Percentiles rank a stretch among this genome's conserved stretches.
Conservation (phyloP, 2,329 filamentous ascomycete genomes). For the Paradendryphiella salina region DNA sequence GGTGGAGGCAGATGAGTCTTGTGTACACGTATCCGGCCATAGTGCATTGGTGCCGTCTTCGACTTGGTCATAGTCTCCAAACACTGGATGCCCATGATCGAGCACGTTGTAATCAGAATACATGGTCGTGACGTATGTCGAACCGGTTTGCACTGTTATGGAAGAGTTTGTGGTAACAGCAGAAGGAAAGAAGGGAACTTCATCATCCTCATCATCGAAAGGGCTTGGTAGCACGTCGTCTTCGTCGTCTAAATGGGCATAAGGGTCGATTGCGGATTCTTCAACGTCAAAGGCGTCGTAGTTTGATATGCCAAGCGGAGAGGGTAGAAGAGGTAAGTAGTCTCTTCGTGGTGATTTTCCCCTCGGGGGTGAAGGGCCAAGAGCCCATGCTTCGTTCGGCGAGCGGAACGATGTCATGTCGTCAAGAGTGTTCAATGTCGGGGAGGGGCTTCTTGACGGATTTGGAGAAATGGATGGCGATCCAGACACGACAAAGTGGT, state of each 20-base stretch:
- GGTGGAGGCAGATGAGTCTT: not conserved
- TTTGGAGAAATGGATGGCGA: slow-evolving; percentile 22
- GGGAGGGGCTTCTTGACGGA: slow-evolving; percentile 27
- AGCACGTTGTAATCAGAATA: slow-evolving; percentile 12
- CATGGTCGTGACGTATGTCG: not conserved
- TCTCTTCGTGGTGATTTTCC: slow-evolving; percentile 27
- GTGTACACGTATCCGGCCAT: slow-evolving; percentile 23
- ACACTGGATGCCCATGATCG: not conserved
- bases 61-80: slow-evolving; percentile 26
- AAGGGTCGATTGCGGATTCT: slow-evolving; percentile 35
- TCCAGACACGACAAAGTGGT: slow-evolving; percentile 20
- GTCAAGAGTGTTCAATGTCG: slow-evolving; percentile 14
- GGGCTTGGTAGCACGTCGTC: slow-evolving; percentile 19
- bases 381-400: slow-evolving; percentile 41
- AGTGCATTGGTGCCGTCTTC: slow-evolving; percentile 27
- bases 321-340: slow-evolving; percentile 43
- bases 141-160: slow-evolving; percentile 6
- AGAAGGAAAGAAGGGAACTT: slow-evolving; percentile 20
- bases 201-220: slow-evolving; percentile 18
- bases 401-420: slow-evolving; percentile 24
- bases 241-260: slow-evolving; percentile 39
- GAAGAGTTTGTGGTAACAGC: slow-evolving; percentile 16
- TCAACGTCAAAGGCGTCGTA: slow-evolving; percentile 51
- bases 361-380: slow-evolving; percentile 9
- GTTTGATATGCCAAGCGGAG: slow-evolving; percentile 49